These are phyloP conservation scores for Microdochium paspali DNA, from an alignment of 2,329 filamentous ascomycete species.

Conservation along the genomic window DNA sequence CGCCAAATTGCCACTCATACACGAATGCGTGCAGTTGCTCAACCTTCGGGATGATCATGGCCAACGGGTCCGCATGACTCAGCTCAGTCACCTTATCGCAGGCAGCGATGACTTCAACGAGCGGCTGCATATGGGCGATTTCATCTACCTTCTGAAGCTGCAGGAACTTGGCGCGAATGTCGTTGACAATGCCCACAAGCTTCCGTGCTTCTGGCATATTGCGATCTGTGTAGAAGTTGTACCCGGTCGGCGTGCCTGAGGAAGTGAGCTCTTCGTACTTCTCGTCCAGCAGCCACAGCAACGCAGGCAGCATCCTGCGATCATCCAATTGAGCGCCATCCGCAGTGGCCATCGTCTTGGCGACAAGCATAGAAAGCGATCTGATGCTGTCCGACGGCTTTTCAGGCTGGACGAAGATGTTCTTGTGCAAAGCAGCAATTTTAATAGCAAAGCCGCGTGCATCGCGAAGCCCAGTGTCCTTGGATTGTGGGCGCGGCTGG, in stretches of 20 bases:
- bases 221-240: conserved; percentile 84
- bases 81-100: conserved; percentile 71
- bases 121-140: conserved; percentile 62
- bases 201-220: conserved; percentile 70
- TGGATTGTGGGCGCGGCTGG: conserved; percentile 13
- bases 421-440: conserved; percentile 51
- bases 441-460: conserved; percentile 46
- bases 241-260: conserved; percentile 32
- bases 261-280: conserved; percentile 39
- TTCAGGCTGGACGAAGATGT: conserved; percentile 36
- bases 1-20: conserved; percentile 84
- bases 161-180: conserved; percentile 62
- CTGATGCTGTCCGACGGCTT: conserved; percentile 32
- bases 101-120: conserved; percentile 66
- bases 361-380: conserved; percentile 32
- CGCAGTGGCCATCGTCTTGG: conserved; percentile 24
- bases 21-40: conserved; percentile 81
- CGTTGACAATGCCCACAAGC: conserved; percentile 59
- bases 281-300: conserved; percentile 57
- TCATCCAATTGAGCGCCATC: conserved; percentile 27
- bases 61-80: conserved; percentile 72
- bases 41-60: conserved; percentile 74
- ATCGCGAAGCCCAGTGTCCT: conserved; percentile 27
- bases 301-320: conserved; percentile 52
- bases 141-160: conserved; percentile 59